Base-by-base conservation (phyloP, 1,284 basidiomycete species). In the Ustilago tritici region DNA sequence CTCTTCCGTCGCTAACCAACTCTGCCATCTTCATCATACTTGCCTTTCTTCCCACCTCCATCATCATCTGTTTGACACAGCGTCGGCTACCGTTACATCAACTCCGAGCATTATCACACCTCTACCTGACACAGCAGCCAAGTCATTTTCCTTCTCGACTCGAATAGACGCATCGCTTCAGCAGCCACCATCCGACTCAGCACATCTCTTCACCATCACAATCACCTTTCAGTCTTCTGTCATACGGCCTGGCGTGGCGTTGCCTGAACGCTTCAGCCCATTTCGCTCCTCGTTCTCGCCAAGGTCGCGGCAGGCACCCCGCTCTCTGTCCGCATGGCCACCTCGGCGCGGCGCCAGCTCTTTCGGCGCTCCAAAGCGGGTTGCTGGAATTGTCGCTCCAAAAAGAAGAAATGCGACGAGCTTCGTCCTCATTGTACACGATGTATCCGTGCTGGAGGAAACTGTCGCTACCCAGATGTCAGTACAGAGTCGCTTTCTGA, bases 381-480 rank as follows among this genome's bases (percentile, higher is more conserved):
- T 40, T 78, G 76, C 65, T 68, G 64, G 70, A 78, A 73, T 38
- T 78, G 76, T 40, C 76, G 76, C 14, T 67, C 70, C 34, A 73
- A 78, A 47, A 78, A 78, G 70, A 78, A 78, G 43, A 78, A 78
- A 56, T 78, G 76, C 56, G 76, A 78, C 70, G 76, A 78, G 52
- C 53, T 58, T 36, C 66, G 70, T 38, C 76, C 76, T 32, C 58
- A 70, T 28, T 78, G 76, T 56, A 70, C 76, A 46, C 53, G 76
- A 43, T 78, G 76, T 53, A 58, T 68, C 32, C 65, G 70, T 28
- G 67, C 67, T 32, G 67, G 70, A 8, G 70, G 74, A 11, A 49
- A 50, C 58, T 78, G 76, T 66, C 70, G 70, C 54, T 78, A 78
- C 61, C 76, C 76, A 2, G 67, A 76, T 32, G 61, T 54, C 23